Evolutionary conservation across 139 green algal genomes (phyloP).

Genomic region (Gonium pectorale): DNA sequence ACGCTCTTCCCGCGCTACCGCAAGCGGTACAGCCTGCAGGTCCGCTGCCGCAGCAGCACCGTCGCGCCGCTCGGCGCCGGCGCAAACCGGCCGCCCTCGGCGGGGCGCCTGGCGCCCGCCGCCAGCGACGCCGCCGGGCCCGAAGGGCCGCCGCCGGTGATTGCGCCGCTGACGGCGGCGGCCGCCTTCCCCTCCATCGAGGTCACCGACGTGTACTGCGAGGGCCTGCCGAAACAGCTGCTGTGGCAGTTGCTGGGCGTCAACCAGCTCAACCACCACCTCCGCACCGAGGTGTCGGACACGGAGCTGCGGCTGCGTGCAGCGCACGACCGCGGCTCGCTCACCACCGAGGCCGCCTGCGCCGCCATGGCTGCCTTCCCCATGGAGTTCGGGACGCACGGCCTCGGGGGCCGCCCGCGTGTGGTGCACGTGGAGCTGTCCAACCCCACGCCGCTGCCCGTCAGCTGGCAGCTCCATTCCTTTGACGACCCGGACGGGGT

Average conservation of each 20-base stretch:
- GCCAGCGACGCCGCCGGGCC: background rate
- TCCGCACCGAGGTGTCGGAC: slow-evolving; percentile 48
- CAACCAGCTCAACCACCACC: slow-evolving; percentile 63
- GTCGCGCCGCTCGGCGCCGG: slow-evolving; percentile 10
- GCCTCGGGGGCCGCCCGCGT: slow-evolving; percentile 24
- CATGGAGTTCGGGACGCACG: slow-evolving; percentile 66
- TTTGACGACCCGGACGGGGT: slow-evolving; percentile 65
- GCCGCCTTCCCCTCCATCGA: slow-evolving; percentile 61
- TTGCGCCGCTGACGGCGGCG: slow-evolving; percentile 39
- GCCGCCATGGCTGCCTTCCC: slow-evolving; percentile 53
- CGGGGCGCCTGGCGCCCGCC: background rate
- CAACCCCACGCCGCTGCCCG: slow-evolving; percentile 61
- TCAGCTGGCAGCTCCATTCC: slow-evolving; percentile 68
- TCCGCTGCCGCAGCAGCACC: slow-evolving; percentile 53
- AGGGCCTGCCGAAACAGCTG: slow-evolving; percentile 55
- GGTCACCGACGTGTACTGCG: slow-evolving; percentile 59
- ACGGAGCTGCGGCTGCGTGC: slow-evolving; percentile 44
- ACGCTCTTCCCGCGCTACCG: slow-evolving; percentile 68
- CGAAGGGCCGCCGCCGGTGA: background rate
- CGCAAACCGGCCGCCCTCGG: slow-evolving; percentile 18
- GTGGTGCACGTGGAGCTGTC: slow-evolving; percentile 57
- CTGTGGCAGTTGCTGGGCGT: slow-evolving; percentile 66
- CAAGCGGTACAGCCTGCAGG: slow-evolving; percentile 64
- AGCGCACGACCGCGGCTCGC: slow-evolving; percentile 44
- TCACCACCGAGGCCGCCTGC: slow-evolving; percentile 58